Percentiles rank a stretch among this genome's conserved stretches.
phyloP scores from a whole-genome alignment of 2,329 filamentous ascomycete genomes.

The Calonectria crousiana region DNA sequence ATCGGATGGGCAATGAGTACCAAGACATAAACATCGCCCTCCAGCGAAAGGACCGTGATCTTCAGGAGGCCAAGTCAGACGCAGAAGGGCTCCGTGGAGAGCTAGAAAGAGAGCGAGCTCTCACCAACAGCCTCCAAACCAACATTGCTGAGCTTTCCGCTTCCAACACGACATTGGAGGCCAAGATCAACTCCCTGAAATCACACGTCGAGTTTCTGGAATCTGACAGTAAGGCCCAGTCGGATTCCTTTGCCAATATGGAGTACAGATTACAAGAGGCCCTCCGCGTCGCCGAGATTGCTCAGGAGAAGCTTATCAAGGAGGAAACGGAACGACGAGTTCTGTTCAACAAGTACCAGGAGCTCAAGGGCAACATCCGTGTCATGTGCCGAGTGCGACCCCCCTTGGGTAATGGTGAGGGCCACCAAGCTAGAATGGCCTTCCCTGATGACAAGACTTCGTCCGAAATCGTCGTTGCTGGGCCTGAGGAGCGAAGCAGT shows the following conservation, averaged over 20 bases:
- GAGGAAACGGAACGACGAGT: conserved; percentile 93
- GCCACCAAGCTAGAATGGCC: conserved; percentile 77
- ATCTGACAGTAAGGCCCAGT: conserved; percentile 89
- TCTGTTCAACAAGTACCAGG: conserved; percentile 97
- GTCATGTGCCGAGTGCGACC: conserved; percentile 98
- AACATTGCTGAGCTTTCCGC: conserved; percentile 70
- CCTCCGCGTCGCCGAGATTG: conserved; percentile 74
- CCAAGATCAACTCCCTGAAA: conserved; percentile 79
- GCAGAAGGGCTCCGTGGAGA: conserved; percentile 62
- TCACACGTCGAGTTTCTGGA: conserved; percentile 91
- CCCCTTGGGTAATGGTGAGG: conserved; percentile 68
- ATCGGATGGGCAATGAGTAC: conserved; percentile 63
- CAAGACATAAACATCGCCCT: conserved; percentile 62
- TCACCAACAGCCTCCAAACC: conserved; percentile 66
- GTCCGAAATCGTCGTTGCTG: conserved; percentile 86
- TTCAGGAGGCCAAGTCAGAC: conserved; percentile 60
- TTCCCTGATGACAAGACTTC: conserved; percentile 89
- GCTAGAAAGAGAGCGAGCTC: conserved; percentile 72
- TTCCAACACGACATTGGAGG: conserved; percentile 77
- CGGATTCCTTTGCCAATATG: conserved; percentile 85
- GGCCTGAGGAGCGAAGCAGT: conserved; percentile 86
- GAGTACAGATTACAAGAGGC: conserved; percentile 86
- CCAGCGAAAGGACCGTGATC: conserved; percentile 66
- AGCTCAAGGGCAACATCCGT: conserved; percentile 97
- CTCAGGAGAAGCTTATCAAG: conserved; percentile 85